phyloP scores from a whole-genome alignment of 257 asterid species.

The Rauvolfia tetraphylla region DNA sequence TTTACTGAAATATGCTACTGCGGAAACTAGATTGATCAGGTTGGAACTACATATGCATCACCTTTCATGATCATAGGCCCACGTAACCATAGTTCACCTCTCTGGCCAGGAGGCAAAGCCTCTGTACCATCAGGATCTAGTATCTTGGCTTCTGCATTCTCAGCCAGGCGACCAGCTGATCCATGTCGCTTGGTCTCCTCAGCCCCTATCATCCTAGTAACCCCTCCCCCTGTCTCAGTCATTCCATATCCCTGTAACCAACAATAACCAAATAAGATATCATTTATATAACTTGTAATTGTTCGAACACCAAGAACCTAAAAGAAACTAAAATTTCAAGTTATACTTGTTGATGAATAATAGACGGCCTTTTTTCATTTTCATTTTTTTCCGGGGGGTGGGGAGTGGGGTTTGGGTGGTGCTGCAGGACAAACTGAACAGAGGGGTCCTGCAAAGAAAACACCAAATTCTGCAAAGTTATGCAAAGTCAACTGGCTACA shows the following conservation, averaged over 20 bases:
- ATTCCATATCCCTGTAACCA: conserved; percentile 72
- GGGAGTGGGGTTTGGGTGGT: too few relatives aligned
- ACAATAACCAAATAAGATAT: not conserved
- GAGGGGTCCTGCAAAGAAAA: too few relatives aligned
- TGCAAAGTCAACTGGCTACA: too few relatives aligned
- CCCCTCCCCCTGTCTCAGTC: conserved; percentile 79
- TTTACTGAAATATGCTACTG: too few relatives aligned
- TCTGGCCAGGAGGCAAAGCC: conserved; percentile 62
- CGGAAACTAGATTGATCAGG: not conserved
- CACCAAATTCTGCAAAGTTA: too few relatives aligned
- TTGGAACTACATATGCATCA: conserved; percentile 13
- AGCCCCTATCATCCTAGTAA: conserved; percentile 45
- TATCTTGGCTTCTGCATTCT: conserved; percentile 68
- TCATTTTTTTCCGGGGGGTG: too few relatives aligned
- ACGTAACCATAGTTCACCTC: conserved; percentile 82
- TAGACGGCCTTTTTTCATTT: not conserved
- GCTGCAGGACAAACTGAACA: too few relatives aligned
- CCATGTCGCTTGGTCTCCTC: conserved; percentile 57
- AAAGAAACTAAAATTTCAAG: not conserved
- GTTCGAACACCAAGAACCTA: not conserved
- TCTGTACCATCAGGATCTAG: conserved; percentile 71
- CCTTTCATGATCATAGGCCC: conserved; percentile 89
- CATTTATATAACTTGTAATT: not conserved
- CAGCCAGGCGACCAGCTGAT: conserved; percentile 73
- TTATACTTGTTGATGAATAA: not conserved